These are phyloP conservation scores for Diospyros lotus DNA, from an alignment of 148 eudicot species.

Conservation along the genomic window DNA sequence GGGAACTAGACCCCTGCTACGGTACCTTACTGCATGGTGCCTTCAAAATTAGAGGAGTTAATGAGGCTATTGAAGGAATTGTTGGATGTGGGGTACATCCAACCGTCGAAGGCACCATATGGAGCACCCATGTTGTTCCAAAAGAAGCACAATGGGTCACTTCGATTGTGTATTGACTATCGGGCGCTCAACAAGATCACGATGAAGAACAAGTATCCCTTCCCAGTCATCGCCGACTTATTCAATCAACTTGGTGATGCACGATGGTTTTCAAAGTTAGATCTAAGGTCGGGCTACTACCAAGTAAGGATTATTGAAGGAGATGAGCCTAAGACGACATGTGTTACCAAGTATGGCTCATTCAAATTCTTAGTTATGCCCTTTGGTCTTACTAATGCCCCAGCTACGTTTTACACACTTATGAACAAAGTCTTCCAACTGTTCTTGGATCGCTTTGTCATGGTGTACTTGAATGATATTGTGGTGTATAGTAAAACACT, in stretches of 20 bases:
- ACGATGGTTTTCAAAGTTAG: not conserved
- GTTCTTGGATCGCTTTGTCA: constrained; percentile 3
- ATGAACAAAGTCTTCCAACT: not conserved
- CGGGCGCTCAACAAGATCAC: not conserved
- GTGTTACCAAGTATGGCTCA: not conserved
- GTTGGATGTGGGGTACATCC: not conserved
- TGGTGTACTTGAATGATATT: not conserved
- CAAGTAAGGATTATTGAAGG: not conserved
- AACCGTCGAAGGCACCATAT: not conserved
- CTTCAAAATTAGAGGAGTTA: not conserved
- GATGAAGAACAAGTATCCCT: not conserved
- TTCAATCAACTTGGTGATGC: not conserved
- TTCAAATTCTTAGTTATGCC: not conserved
- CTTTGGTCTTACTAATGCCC: not conserved
- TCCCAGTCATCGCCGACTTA: not conserved
- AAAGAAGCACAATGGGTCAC: not conserved
- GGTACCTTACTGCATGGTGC: not conserved
- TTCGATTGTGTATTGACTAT: not conserved
- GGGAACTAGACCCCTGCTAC: not conserved
- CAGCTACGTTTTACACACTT: not conserved
- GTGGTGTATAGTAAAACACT: not conserved
- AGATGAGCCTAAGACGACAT: not conserved
- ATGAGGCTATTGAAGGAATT: not conserved
- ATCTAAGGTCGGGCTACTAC: not conserved
- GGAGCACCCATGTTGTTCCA: not conserved